Conservation (phyloP, 1,284 basidiomycete species). For the Pulveroboletus sp. region DNA sequence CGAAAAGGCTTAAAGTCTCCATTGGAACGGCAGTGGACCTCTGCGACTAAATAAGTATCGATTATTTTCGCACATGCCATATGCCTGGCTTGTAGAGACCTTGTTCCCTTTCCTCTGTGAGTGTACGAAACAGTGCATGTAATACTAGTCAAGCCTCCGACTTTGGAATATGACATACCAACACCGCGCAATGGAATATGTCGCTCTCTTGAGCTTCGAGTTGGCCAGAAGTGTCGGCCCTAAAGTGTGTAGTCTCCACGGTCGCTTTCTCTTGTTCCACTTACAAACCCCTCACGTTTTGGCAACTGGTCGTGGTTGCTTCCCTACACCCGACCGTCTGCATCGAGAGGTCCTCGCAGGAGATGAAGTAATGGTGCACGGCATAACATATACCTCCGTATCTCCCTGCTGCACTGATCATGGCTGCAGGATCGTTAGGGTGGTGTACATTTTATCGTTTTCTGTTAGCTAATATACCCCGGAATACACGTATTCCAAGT, state of each 20-base stretch:
- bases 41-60: constrained; percentile 45
- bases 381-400: constrained; percentile 86
- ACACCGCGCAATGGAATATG: neutral
- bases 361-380: constrained; percentile 85
- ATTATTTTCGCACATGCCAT: neutral
- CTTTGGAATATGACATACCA: neutral
- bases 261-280: constrained; percentile 3
- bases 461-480: neutral
- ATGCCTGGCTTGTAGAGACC: neutral
- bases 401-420: constrained; percentile 66
- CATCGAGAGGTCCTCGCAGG: constrained; percentile 78
- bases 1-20: constrained; percentile 59
- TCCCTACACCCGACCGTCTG: constrained; percentile 52
- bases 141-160: neutral
- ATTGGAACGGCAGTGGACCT: constrained; percentile 56
- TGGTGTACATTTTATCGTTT: constrained; percentile 67
- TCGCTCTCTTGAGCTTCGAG: too few species aligned
- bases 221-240: constrained; percentile 36
- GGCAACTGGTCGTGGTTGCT: constrained; percentile 50
- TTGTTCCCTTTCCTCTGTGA: neutral
- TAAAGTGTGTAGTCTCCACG: constrained; percentile 18
- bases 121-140: neutral
- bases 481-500: too few species aligned
- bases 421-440: constrained; percentile 77
- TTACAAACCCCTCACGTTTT: constrained; percentile 61